A percentile compares a stretch with the other conserved stretches of the same genome.
phyloP scores from a whole-genome alignment of 2,329 filamentous ascomycete species.

The Nemania bipapillata region DNA sequence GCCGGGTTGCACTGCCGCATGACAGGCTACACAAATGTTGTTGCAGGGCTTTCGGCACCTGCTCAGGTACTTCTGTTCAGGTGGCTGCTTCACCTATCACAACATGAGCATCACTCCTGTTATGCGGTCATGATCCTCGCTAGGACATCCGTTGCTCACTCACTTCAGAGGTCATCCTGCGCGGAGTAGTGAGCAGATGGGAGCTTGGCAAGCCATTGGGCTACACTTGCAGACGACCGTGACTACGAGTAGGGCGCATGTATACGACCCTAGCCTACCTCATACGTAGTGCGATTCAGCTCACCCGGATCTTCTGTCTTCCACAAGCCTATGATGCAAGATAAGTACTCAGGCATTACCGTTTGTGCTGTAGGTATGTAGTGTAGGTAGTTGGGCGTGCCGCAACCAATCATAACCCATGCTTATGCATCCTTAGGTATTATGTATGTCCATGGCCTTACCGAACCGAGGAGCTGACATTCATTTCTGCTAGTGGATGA shows the following conservation, averaged over 20 bases:
- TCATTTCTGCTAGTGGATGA: not conserved
- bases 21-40: slow-evolving; percentile 12
- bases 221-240: not conserved
- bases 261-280: slow-evolving; percentile 10
- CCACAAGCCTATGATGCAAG: slow-evolving; percentile 1
- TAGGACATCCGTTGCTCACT: not conserved
- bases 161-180: slow-evolving; percentile 13
- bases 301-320: slow-evolving; percentile 11
- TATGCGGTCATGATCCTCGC: slow-evolving; percentile 24
- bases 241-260: too few relatives aligned
- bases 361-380: too few relatives aligned
- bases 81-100: not conserved
- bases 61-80: not conserved
- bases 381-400: not conserved
- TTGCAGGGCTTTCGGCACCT: not conserved
- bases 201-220: not conserved
- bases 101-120: slow-evolving; percentile 12
- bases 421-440: not conserved
- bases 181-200: slow-evolving; percentile 2
- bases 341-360: not conserved
- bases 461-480: slow-evolving; percentile 8
- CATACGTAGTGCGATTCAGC: slow-evolving; percentile 1
- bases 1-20: slow-evolving; percentile 20
- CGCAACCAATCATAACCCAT: slow-evolving; percentile 14
- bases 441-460: not conserved